These are phyloP conservation scores for Bimuria novae-zelandiae DNA, from an alignment of 2,329 filamentous ascomycete genomes.

Conservation along the genomic window DNA sequence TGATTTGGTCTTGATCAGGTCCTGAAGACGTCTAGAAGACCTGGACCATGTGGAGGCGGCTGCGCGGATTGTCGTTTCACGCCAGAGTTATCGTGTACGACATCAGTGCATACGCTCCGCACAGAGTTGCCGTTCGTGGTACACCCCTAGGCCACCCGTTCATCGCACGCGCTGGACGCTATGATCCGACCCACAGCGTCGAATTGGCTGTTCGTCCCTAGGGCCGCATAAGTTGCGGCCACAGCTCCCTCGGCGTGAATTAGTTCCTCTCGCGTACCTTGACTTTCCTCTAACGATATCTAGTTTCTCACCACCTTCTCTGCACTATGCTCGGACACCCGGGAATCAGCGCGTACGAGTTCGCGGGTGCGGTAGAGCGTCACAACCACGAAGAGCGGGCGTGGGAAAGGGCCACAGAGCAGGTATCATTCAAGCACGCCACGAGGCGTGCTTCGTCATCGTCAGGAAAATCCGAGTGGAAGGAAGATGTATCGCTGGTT, in stretches of 20 bases:
- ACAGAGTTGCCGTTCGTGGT: constrained; percentile 6
- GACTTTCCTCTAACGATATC: not conserved
- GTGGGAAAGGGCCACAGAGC: constrained; percentile 20
- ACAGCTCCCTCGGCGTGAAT: not conserved
- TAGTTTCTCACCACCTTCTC: not conserved
- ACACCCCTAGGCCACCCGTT: constrained; percentile 4
- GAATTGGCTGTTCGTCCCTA: constrained; percentile 3
- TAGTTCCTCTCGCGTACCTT: not conserved
- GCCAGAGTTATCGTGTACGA: constrained; percentile 10
- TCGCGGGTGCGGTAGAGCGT: constrained; percentile 23
- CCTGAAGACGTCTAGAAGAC: too few species aligned
- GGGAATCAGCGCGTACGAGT: constrained; percentile 40
- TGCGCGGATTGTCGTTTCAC: constrained; percentile 7
- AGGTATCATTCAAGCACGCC: not conserved
- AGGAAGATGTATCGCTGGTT: not conserved
- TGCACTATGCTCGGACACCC: constrained; percentile 38
- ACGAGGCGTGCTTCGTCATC: not conserved
- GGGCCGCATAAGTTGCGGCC: constrained; percentile 3
- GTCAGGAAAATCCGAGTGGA: not conserved
- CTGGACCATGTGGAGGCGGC: not conserved
- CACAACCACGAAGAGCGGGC: constrained; percentile 13
- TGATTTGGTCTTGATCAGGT: too few species aligned
- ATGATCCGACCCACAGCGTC: constrained; percentile 4
- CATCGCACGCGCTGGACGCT: constrained; percentile 6
- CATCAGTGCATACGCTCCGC: constrained; percentile 12